Base-by-base conservation (phyloP, 441 rosid genomes). In the Oxalis stricta region DNA sequence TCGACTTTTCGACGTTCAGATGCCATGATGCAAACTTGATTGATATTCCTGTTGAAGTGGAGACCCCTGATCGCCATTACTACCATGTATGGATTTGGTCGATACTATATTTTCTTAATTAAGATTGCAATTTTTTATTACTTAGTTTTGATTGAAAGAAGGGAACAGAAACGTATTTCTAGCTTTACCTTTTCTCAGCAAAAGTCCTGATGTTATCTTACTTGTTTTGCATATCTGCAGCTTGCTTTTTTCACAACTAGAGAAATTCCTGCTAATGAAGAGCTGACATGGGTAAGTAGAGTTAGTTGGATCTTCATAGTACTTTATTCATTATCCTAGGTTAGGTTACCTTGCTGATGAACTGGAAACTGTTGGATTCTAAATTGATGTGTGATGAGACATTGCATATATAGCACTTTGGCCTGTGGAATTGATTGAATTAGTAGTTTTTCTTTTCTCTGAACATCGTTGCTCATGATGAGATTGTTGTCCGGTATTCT, bases 21-120 rank as follows among this genome's bases (percentile, higher is more conserved):
- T 88, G 95, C 44, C 58, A 20, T 43, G 91, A 88, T 72, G 85
- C 78, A 21, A 84, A 72, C 60, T 69, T 88, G 74, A 72, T 74
- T 41, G 95, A 84, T 57, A 75, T 88, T 60, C 97, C 94, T 10
- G 83, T 88, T 11, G 69, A 82, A 62, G 70, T 88, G 45, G 95
- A 88, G 76, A 88, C 89, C 24, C 95, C 95, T 6, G 93, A 84
- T 62, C 84, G 78, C 46, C 96, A 87, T 55, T 87, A 81, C 55
- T 87, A 87, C 48, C 97, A 84, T 68, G 97, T 79, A 75, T 46
- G 80, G 7, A 46, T 36, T 23, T 59, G 53, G 13, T 20, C 26
- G 0, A 14, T 20, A 42, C 39, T 30, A 32, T 13, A 37, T 53
- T 23, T 22, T 14, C 36, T n/a, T 17, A 10, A 13, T 36, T 24